A percentile compares a stretch with the other conserved stretches of the same genome.
Evolutionary conservation across 2,329 filamentous ascomycete species (phyloP).

Genomic region (Metarhizium brunneum): DNA sequence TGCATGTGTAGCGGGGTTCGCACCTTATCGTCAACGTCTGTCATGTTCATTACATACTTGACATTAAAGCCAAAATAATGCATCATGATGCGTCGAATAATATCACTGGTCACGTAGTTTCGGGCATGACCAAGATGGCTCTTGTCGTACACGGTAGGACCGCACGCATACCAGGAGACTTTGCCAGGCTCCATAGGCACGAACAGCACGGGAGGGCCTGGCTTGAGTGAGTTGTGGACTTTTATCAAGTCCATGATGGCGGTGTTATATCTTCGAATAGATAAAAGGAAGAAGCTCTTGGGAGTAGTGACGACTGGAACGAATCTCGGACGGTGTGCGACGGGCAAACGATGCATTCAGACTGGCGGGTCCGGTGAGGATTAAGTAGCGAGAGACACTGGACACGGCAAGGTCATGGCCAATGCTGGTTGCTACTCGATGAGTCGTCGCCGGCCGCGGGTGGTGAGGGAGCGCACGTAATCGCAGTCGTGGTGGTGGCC

Average conservation of each 20-base stretch:
- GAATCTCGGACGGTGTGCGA: conserved; percentile 17
- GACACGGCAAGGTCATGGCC: conserved; percentile 10
- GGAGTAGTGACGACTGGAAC: conserved; percentile 15
- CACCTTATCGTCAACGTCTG: conserved; percentile 71
- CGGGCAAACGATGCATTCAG: conserved; percentile 28
- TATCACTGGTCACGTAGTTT: conserved; percentile 87
- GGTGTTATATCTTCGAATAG: conserved; percentile 24
- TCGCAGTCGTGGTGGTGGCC: background rate
- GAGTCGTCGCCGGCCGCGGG: background rate
- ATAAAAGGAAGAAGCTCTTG: conserved; percentile 14
- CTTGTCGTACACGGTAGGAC: conserved; percentile 78
- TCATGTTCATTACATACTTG: conserved; percentile 89
- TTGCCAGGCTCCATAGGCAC: conserved; percentile 61
- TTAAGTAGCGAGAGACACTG: conserved; percentile 8
- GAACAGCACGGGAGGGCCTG: conserved; percentile 65
- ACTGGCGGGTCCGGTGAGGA: conserved; percentile 6
- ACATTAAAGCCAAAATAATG: conserved; percentile 80
- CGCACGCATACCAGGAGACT: conserved; percentile 83
- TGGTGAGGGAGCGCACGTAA: background rate
- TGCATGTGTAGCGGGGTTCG: conserved; percentile 3
- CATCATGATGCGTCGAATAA: conserved; percentile 71
- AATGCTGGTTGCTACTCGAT: background rate
- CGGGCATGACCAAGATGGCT: conserved; percentile 74
- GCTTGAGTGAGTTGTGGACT: conserved; percentile 70
- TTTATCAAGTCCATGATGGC: conserved; percentile 49